These are phyloP conservation scores for Lactarius sp. DNA, from an alignment of 768 basidiomycete species.

Conservation along the genomic window DNA sequence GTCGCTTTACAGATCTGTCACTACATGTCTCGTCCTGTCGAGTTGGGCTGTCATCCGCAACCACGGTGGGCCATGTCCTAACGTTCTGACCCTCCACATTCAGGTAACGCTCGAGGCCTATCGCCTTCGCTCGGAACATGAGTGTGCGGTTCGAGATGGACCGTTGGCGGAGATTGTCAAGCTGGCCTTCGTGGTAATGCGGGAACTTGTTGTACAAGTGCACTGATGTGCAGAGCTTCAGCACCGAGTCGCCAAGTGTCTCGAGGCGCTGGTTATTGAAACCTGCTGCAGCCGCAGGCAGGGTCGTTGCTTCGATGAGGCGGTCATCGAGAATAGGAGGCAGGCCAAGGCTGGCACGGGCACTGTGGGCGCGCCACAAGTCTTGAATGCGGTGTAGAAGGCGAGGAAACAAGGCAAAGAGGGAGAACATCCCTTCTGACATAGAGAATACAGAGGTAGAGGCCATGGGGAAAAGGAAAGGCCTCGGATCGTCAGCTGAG, in stretches of 20 bases:
- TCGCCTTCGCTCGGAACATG: slow-evolving; percentile 57
- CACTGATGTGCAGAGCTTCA: slow-evolving; percentile 71
- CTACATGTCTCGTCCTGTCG: slow-evolving; percentile 27
- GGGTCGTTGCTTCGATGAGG: slow-evolving; percentile 69
- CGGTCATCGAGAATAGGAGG: slow-evolving; percentile 54
- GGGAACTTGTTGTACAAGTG: slow-evolving; percentile 75
- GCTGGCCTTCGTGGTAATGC: slow-evolving; percentile 77
- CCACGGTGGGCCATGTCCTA: slow-evolving; percentile 54
- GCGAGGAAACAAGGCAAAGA: slow-evolving; percentile 52
- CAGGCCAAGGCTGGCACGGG: slow-evolving; percentile 51
- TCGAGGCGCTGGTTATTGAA: slow-evolving; percentile 85
- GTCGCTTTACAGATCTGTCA: slow-evolving; percentile 38
- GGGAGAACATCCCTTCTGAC: slow-evolving; percentile 38
- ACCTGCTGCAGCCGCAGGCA: slow-evolving; percentile 57
- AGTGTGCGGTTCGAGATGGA: slow-evolving; percentile 69
- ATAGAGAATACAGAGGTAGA: slow-evolving; percentile 55
- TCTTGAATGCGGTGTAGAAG: slow-evolving; percentile 64
- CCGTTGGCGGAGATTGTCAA: slow-evolving; percentile 57
- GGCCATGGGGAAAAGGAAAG: slow-evolving; percentile 38
- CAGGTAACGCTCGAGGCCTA: slow-evolving; percentile 58
- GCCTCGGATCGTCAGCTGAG: slow-evolving; percentile 14
- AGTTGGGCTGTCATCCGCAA: slow-evolving; percentile 37
- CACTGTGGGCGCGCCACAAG: slow-evolving; percentile 52
- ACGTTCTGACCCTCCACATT: slow-evolving; percentile 53
- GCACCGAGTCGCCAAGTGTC: slow-evolving; percentile 80